Conservation (phyloP, 2,329 filamentous ascomycete species). For the Nothophaeocryptopus gaeumannii region DNA sequence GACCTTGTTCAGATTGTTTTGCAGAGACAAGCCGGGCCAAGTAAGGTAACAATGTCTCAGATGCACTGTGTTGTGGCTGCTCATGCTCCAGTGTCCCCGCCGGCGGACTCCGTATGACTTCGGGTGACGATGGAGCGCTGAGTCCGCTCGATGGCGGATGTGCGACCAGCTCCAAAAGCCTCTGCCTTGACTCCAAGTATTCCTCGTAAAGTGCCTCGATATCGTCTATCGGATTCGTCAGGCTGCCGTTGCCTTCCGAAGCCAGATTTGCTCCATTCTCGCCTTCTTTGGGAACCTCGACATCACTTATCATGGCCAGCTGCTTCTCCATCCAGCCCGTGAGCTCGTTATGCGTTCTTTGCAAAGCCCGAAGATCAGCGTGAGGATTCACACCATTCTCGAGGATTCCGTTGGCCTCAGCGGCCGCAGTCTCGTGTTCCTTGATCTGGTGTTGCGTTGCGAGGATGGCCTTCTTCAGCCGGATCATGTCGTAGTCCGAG, state of each 20-base stretch:
- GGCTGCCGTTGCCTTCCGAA: not conserved
- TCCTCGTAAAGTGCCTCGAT: conserved; percentile 30
- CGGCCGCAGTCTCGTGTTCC: conserved; percentile 12
- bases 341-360: conserved; percentile 32
- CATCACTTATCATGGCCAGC: conserved; percentile 30
- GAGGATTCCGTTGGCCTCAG: conserved; percentile 2
- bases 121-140: conserved; percentile 8
- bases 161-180: conserved; percentile 25
- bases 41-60: conserved; percentile 28
- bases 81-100: conserved; percentile 9
- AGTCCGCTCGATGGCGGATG: conserved; percentile 1
- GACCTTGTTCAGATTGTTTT: conserved; percentile 23
- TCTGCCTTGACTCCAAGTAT: conserved; percentile 27
- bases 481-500: conserved; percentile 26
- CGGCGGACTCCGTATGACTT: conserved; percentile 3
- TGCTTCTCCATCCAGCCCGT: conserved; percentile 35
- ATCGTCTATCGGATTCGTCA: conserved; percentile 10
- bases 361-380: conserved; percentile 27
- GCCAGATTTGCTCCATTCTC: not conserved
- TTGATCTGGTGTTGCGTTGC: conserved; percentile 23
- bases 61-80: conserved; percentile 8
- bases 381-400: conserved; percentile 7
- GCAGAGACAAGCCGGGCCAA: conserved; percentile 21
- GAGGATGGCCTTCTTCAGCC: conserved; percentile 34
- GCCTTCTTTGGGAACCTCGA: conserved; percentile 19